phyloP scores from a whole-genome alignment of 257 asterid species.

The Solanum stenotomum region DNA sequence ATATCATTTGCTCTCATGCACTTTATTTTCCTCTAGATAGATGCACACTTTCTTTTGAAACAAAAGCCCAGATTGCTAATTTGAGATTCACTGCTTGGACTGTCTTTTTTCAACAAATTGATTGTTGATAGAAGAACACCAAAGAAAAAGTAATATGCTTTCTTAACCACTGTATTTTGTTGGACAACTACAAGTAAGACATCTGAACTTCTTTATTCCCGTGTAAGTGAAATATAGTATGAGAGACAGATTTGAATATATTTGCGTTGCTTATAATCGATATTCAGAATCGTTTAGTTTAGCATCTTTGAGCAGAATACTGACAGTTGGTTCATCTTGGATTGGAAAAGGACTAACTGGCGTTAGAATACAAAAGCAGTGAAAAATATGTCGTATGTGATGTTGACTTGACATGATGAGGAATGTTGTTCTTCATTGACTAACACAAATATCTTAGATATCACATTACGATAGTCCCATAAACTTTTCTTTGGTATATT shows the following conservation, averaged over 20 bases:
- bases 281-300: not conserved
- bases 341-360: not conserved
- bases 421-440: not conserved
- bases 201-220: not conserved
- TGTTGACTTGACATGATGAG: not conserved
- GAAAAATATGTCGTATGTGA: not conserved
- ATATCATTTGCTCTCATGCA: not conserved
- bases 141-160: not conserved
- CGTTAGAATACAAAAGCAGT: not conserved
- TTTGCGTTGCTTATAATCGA: not conserved
- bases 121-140: not conserved
- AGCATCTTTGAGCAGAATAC: not conserved
- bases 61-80: not conserved
- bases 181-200: not conserved
- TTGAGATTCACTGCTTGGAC: not conserved
- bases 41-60: not conserved
- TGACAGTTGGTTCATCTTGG: not conserved
- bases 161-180: not conserved
- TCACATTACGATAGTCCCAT: not conserved
- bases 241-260: not conserved
- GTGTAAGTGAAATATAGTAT: not conserved
- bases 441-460: not conserved
- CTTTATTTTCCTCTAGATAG: not conserved
- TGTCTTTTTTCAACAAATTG: not conserved
- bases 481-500: not conserved